phyloP scores from a whole-genome alignment of 345 rosid genomes.

The Turnera subulata region DNA sequence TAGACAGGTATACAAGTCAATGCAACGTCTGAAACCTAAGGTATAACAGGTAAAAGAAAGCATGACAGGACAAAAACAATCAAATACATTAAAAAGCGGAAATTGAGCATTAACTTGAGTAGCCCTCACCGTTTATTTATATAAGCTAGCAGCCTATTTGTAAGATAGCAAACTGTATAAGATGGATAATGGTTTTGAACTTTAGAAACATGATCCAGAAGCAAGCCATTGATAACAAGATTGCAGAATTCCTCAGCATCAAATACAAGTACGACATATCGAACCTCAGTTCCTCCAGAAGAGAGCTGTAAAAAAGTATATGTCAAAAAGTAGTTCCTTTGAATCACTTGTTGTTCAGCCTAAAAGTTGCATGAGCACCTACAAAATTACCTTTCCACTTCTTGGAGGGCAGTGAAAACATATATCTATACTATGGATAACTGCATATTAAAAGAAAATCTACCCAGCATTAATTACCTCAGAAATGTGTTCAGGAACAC shows the following conservation, averaged over 20 bases:
- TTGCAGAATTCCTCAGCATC: slow-evolving; percentile 90
- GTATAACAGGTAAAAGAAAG: slow-evolving; percentile 1
- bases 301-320: slow-evolving; percentile 47
- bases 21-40: not conserved
- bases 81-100: not conserved
- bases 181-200: slow-evolving; percentile 65
- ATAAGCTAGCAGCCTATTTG: slow-evolving; percentile 75
- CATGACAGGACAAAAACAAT: not conserved
- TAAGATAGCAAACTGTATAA: slow-evolving; percentile 80
- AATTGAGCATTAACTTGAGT: not conserved
- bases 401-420: not conserved
- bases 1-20: not conserved
- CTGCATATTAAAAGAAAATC: not conserved
- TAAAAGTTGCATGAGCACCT: not conserved
- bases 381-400: not conserved
- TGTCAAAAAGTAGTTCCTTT: not conserved
- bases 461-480: slow-evolving; percentile 40
- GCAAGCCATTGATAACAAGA: slow-evolving; percentile 46
- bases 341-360: too few relatives aligned
- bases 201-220: slow-evolving; percentile 54
- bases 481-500: slow-evolving; percentile 63
- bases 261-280: slow-evolving; percentile 54
- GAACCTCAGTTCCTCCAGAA: slow-evolving; percentile 43
- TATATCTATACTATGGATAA: not conserved
- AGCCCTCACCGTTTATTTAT: slow-evolving; percentile 64